A percentile compares a stretch with the other conserved stretches of the same genome.
Evolutionary conservation across 805 yeast genomes (phyloP).

Genomic region (Schwanniomyces polymorphus): DNA sequence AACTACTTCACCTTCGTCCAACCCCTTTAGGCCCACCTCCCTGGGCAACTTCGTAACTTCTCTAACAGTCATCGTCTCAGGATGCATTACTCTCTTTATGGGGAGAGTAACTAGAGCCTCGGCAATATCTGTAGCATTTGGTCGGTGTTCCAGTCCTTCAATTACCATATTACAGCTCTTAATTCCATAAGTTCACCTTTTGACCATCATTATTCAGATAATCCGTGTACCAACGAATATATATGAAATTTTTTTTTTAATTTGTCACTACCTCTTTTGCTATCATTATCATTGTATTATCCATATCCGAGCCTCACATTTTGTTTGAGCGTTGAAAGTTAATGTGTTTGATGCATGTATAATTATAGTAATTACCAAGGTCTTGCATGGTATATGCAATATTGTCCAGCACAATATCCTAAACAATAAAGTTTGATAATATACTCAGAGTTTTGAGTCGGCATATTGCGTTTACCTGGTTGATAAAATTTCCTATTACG

Average conservation of each 20-base stretch:
- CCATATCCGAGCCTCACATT: background rate
- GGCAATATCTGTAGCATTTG: background rate
- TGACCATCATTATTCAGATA: background rate
- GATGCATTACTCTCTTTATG: slow-evolving; percentile 25
- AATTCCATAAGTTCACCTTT: background rate
- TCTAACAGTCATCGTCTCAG: slow-evolving; percentile 13
- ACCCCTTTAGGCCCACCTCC: slow-evolving; percentile 16
- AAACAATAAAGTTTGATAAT: background rate
- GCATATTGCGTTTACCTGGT: background rate
- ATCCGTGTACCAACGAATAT: background rate
- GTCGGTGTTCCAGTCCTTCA: background rate
- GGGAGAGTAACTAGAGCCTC: slow-evolving; percentile 14
- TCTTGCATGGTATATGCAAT: background rate
- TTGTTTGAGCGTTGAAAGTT: background rate
- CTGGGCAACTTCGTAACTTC: slow-evolving; percentile 25
- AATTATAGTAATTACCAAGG: background rate
- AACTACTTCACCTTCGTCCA: slow-evolving; percentile 15
- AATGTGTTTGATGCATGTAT: background rate
- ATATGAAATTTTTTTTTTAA: background rate
- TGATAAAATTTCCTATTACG: background rate
- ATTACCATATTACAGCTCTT: background rate
- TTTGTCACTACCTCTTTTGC: background rate
- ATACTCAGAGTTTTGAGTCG: background rate
- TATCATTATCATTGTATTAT: background rate
- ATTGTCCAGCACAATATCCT: background rate